These are phyloP conservation scores for Termitomyces sp. DNA, from an alignment of 768 basidiomycete genomes.

Conservation along the genomic window DNA sequence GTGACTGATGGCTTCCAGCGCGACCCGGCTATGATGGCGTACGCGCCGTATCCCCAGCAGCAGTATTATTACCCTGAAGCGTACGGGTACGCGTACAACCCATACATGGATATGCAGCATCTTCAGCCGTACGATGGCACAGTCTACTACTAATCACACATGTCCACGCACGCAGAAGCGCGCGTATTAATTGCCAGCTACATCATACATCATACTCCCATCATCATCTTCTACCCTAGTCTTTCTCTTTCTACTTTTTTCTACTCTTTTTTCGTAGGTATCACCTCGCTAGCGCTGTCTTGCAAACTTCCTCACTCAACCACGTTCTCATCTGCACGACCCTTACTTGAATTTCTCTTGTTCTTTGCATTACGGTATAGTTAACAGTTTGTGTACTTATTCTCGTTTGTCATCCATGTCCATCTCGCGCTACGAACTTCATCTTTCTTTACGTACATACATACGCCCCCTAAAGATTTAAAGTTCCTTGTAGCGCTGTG, in stretches of 20 bases:
- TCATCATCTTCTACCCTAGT: slow-evolving; percentile 13
- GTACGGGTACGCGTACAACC: slow-evolving; percentile 48
- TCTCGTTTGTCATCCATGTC: slow-evolving; percentile 6
- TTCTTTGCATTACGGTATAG: slow-evolving; percentile 10
- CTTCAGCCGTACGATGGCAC: slow-evolving; percentile 56
- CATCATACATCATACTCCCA: not conserved
- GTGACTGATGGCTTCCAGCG: slow-evolving; percentile 8
- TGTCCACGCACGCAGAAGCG: not conserved
- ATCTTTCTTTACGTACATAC: not conserved
- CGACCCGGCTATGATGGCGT: slow-evolving; percentile 40
- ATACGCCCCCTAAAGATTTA: not conserved
- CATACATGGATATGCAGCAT: slow-evolving; percentile 65
- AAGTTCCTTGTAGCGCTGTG: not conserved
- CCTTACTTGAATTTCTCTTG: not conserved
- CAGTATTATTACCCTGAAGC: slow-evolving; percentile 69
- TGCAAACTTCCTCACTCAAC: not conserved
- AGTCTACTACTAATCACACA: slow-evolving; percentile 51
- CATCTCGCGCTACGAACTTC: not conserved
- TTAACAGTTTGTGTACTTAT: slow-evolving; percentile 6
- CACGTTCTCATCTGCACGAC: slow-evolving; percentile 5
- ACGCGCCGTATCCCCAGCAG: slow-evolving; percentile 53
- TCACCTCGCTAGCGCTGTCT: not conserved
- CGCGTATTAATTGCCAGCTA: not conserved
- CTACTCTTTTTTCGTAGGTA: not conserved
- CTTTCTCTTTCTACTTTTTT: not conserved